A percentile compares a stretch with the other conserved stretches of the same genome.
Evolutionary conservation across 169 alveolate species (phyloP).

Genomic region (Theileria orientalis): DNA sequence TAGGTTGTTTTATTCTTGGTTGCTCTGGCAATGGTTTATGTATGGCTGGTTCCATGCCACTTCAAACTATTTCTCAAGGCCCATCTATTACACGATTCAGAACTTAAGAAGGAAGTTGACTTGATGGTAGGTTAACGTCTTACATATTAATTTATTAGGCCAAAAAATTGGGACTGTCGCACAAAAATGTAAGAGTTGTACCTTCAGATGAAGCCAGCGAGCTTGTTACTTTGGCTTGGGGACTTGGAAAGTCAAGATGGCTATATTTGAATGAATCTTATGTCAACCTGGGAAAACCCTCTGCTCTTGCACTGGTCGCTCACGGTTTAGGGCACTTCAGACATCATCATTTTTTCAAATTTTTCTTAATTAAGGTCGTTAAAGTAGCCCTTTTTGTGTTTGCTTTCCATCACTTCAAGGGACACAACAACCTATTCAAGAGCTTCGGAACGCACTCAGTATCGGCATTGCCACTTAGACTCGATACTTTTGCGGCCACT

Average conservation of each 20-base stretch:
- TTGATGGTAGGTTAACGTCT: too few species aligned
- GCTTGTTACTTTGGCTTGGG: background rate
- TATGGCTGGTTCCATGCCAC: background rate
- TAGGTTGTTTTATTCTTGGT: background rate
- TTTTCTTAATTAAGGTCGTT: background rate
- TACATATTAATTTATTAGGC: constrained; percentile 5
- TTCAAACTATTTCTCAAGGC: background rate
- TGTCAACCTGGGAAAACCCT: constrained; percentile 1
- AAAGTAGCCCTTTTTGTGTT: background rate
- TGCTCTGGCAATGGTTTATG: background rate
- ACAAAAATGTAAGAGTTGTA: background rate
- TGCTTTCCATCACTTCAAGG: background rate
- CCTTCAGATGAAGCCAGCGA: background rate
- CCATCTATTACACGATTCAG: background rate
- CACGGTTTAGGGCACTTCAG: background rate
- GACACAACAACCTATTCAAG: background rate
- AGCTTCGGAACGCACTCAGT: background rate
- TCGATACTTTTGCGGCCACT: background rate
- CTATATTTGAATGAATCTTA: constrained; percentile 1
- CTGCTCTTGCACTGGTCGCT: background rate
- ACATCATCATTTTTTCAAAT: background rate
- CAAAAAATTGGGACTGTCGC: background rate
- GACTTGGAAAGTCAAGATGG: background rate
- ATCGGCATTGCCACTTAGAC: background rate
- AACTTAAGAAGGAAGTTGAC: background rate